Evolutionary conservation across 345 rosid genomes (phyloP).

Genomic region (Eucalyptus virginea): DNA sequence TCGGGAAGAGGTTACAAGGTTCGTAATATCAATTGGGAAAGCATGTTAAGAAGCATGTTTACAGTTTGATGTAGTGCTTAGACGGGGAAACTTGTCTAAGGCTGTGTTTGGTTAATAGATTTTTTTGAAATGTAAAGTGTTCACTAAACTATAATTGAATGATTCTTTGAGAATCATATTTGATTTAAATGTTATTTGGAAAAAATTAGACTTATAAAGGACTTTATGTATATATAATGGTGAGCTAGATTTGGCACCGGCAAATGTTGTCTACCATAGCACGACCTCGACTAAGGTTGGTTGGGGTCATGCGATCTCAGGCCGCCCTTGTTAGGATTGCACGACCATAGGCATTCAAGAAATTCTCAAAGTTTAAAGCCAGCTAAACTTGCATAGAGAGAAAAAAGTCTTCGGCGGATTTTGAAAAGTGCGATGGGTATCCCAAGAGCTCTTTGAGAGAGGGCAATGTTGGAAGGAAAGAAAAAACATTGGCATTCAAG

Average conservation of each 20-base stretch:
- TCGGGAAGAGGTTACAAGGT: not conserved
- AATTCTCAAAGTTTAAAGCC: too few relatives aligned
- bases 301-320: rapidly evolving
- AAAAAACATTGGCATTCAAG: too few relatives aligned
- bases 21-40: not conserved
- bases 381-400: too few relatives aligned
- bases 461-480: too few relatives aligned
- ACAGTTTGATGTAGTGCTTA: not conserved
- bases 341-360: not conserved
- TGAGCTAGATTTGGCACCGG: not conserved
- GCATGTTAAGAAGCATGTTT: not conserved
- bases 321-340: not conserved
- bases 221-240: not conserved
- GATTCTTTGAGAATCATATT: not conserved
- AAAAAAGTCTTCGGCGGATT: too few relatives aligned
- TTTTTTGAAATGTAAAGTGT: not conserved
- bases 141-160: not conserved
- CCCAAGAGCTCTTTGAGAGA: too few relatives aligned
- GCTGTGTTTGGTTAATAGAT: not conserved
- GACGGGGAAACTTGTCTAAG: not conserved
- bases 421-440: too few relatives aligned
- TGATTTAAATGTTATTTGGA: too few relatives aligned
- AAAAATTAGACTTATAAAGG: not conserved
- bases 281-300: rapidly evolving
- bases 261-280: rapidly evolving